These are phyloP conservation scores for Piper betle DNA, from an alignment of 164 flowering plant genomes.

Conservation along the genomic window DNA sequence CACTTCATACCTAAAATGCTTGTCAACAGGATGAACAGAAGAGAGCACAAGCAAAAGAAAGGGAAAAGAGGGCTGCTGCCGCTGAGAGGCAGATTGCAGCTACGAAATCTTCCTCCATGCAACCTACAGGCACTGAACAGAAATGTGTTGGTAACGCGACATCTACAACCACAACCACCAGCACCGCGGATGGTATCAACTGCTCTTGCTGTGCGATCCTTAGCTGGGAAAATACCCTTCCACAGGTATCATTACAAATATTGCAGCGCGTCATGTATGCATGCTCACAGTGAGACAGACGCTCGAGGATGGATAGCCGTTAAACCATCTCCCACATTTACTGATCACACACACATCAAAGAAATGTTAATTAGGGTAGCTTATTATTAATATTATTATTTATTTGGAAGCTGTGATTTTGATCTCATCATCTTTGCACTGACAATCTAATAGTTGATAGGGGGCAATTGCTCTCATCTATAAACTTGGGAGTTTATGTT, in stretches of 20 bases:
- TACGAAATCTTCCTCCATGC: conserved; percentile 12
- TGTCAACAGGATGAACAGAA: conserved; percentile 47
- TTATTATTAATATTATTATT: no score
- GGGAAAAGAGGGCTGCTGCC: conserved; percentile 95
- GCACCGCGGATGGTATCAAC: conserved; percentile 13
- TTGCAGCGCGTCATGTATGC: conserved; percentile 94
- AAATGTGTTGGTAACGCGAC: conserved; percentile 9
- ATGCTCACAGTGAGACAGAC: conserved; percentile 64
- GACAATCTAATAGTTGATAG: no score
- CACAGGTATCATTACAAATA: conserved; percentile 85
- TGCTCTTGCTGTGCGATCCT: conserved; percentile 77
- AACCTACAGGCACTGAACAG: conserved; percentile 1
- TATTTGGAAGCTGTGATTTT: no score
- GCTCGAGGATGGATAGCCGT: conserved; percentile 43
- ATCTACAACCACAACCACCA: conserved; percentile 8
- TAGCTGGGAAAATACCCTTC: conserved; percentile 81
- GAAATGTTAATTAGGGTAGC: no score
- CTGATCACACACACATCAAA: no score
- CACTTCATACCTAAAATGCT: background rate
- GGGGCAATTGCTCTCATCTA: no score
- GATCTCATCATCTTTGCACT: no score
- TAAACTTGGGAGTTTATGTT: no score
- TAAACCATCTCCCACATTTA: no score
- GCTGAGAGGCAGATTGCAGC: conserved; percentile 84
- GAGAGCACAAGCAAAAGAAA: conserved; percentile 46